A percentile compares a stretch with the other conserved stretches of the same genome.
phyloP scores from a whole-genome alignment of 495 filamentous ascomycete species.

The Thermochaetoides thermophila region DNA sequence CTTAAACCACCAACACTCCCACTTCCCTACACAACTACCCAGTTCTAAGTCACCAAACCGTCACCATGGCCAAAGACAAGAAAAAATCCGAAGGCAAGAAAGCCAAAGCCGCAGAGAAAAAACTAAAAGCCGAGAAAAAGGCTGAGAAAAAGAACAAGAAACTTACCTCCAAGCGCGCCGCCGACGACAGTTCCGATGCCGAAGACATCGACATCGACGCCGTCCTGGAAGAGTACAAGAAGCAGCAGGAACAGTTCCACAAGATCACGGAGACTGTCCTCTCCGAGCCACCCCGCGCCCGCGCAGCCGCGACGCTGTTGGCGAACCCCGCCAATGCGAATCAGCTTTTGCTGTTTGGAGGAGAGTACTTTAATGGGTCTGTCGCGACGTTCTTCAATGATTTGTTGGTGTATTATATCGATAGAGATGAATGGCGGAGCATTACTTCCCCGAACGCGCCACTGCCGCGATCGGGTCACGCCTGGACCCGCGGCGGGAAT shows the following conservation, averaged over 20 bases:
- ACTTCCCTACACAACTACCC: not conserved
- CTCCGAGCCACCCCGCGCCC: slow-evolving; percentile 57
- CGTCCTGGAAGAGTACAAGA: slow-evolving; percentile 84
- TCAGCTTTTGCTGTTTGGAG: slow-evolving; percentile 85
- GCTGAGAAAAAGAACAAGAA: slow-evolving; percentile 54
- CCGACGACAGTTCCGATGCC: slow-evolving; percentile 54
- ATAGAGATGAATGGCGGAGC: slow-evolving; percentile 72
- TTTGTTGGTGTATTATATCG: slow-evolving; percentile 79
- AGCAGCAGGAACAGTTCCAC: slow-evolving; percentile 75
- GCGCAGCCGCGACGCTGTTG: slow-evolving; percentile 64
- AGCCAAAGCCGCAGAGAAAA: slow-evolving; percentile 46
- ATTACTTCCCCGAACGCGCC: slow-evolving; percentile 86
- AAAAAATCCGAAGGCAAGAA: slow-evolving; percentile 49
- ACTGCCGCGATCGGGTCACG: slow-evolving; percentile 79
- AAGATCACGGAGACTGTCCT: slow-evolving; percentile 75
- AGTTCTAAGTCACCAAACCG: not conserved
- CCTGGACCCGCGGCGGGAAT: slow-evolving; percentile 80
- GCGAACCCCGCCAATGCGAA: slow-evolving; percentile 73
- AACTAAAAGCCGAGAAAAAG: slow-evolving; percentile 53
- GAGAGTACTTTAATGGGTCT: slow-evolving; percentile 53
- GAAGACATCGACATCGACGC: slow-evolving; percentile 92
- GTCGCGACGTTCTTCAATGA: slow-evolving; percentile 52
- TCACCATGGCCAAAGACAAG: slow-evolving; percentile 43
- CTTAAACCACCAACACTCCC: not conserved
- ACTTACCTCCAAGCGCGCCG: slow-evolving; percentile 35